phyloP scores from a whole-genome alignment of 1,139 yeast genomes.

The Suhomyces terraborum region DNA sequence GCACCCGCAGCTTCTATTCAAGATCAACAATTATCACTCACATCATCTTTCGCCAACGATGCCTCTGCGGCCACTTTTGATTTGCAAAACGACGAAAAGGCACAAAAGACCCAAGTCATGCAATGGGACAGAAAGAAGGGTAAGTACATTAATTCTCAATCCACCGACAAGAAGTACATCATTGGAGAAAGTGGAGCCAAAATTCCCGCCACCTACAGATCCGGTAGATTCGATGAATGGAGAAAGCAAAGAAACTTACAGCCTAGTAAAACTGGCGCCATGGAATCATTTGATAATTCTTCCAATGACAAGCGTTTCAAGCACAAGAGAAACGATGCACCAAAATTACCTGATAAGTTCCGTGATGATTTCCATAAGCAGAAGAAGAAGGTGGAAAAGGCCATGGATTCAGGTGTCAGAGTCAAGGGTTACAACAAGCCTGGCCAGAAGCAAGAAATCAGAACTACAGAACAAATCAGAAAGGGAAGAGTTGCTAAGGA shows the following conservation, averaged over 20 bases:
- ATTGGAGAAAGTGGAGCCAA: constrained; percentile 94
- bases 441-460: constrained; percentile 61
- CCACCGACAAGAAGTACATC: constrained; percentile 82
- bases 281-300: constrained; percentile 38
- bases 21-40: constrained; percentile 72
- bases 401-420: constrained; percentile 69
- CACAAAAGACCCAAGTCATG: constrained; percentile 68
- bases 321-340: constrained; percentile 78
- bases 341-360: constrained; percentile 82
- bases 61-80: constrained; percentile 87
- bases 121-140: constrained; percentile 96
- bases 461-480: constrained; percentile 72
- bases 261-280: constrained; percentile 53
- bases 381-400: constrained; percentile 79
- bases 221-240: constrained; percentile 94
- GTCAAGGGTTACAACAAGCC: constrained; percentile 70
- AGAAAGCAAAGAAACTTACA: constrained; percentile 65
- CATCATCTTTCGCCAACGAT: constrained; percentile 75
- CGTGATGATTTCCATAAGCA: constrained; percentile 87
- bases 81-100: constrained; percentile 75
- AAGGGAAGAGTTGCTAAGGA: constrained; percentile 72
- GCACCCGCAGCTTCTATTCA: constrained; percentile 81
- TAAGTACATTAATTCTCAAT: constrained; percentile 79
- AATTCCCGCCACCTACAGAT: constrained; percentile 87
- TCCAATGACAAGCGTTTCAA: constrained; percentile 54